Evolutionary conservation across 1,284 basidiomycete genomes (phyloP).

Genomic region (Inonotus hispidus): DNA sequence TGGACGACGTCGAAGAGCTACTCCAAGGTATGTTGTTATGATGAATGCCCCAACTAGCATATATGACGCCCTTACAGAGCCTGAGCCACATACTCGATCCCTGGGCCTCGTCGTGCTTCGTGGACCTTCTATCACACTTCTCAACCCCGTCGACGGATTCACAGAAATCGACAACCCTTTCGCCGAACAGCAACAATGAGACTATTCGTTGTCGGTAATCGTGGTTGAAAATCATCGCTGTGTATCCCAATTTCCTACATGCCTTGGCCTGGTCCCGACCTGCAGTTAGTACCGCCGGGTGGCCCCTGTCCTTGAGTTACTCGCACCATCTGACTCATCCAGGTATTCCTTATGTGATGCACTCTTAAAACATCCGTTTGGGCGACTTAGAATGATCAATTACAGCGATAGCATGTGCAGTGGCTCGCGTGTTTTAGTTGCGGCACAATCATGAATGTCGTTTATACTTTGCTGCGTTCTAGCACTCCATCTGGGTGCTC

Average conservation of each 20-base stretch:
- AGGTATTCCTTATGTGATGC: neutral
- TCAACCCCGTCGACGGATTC: conserved; percentile 90
- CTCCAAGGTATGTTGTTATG: conserved; percentile 49
- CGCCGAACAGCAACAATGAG: conserved; percentile 41
- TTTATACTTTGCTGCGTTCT: too few relatives aligned
- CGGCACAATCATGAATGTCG: too few relatives aligned
- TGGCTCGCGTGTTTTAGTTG: too few relatives aligned
- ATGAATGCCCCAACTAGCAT: conserved; percentile 10
- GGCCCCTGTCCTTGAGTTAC: neutral
- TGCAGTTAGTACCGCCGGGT: conserved; percentile 7
- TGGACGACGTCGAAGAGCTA: conserved; percentile 84
- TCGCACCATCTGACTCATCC: neutral
- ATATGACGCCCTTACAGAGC: conserved; percentile 40
- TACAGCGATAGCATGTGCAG: too few relatives aligned
- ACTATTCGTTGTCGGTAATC: too few relatives aligned
- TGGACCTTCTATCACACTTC: conserved; percentile 87
- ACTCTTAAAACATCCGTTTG: neutral
- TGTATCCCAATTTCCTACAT: neutral
- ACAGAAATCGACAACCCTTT: conserved; percentile 89
- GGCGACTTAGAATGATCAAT: too few relatives aligned
- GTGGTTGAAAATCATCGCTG: neutral
- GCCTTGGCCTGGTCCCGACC: neutral
- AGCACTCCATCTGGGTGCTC: too few relatives aligned
- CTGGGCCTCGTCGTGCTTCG: conserved; percentile 86
- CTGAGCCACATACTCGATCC: conserved; percentile 56